Conservation (phyloP, 164 flowering plant species). For the Nymphaea thermarum region DNA sequence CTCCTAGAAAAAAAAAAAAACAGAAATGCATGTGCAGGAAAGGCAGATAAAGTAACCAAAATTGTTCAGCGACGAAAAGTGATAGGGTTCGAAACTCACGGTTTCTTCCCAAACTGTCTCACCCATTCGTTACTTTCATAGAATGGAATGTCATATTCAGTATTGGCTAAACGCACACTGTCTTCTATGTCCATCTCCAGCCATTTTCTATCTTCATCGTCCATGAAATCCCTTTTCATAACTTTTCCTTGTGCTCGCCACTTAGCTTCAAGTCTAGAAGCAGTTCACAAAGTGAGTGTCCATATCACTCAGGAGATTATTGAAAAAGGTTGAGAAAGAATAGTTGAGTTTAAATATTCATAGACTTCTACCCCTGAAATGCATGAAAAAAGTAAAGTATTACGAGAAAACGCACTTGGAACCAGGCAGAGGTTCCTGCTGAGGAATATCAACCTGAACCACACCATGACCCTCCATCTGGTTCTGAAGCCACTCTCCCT, state of each 20-base stretch:
- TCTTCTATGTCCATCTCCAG: conserved; percentile 95
- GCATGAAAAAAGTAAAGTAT: conserved; percentile 1
- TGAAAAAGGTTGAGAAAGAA: not conserved
- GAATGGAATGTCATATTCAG: conserved; percentile 48
- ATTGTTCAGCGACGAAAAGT: not conserved
- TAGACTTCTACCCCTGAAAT: not conserved
- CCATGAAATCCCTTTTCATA: conserved; percentile 67
- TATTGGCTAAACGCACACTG: conserved; percentile 37
- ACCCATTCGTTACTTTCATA: conserved; percentile 69
- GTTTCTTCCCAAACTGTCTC: conserved; percentile 50
- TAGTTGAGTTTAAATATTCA: not conserved
- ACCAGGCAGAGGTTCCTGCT: conserved; percentile 75
- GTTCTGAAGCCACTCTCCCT: conserved; percentile 97
- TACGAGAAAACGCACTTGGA: conserved; percentile 56
- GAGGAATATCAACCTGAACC: conserved; percentile 86
- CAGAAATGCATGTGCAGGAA: not conserved
- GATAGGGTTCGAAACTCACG: conserved; percentile 37
- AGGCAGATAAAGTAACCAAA: not conserved
- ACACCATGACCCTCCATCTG: conserved; percentile 93
- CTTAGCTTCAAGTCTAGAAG: conserved; percentile 61
- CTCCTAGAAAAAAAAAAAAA: not conserved
- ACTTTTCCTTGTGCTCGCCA: conserved; percentile 87
- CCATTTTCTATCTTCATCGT: conserved; percentile 86
- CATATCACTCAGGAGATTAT: not conserved
- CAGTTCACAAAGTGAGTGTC: not conserved